Evolutionary conservation across 1,284 basidiomycete species (phyloP), one percentile per base, ranked within the genome.

Genomic region (Ganoderma lucidum): DNA sequence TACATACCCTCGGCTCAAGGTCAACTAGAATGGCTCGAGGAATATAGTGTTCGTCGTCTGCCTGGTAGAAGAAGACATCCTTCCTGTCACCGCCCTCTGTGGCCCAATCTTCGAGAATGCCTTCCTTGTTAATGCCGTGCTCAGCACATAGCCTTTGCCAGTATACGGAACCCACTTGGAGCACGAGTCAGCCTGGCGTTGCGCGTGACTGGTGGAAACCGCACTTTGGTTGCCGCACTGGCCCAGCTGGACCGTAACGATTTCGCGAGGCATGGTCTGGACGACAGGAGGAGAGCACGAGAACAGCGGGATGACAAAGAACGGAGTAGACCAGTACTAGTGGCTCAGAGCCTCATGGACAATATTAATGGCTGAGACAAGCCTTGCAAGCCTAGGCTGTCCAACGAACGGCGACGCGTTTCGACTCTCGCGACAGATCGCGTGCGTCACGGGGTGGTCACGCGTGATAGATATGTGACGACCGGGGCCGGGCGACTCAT

Each of bases 11-110:
- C 60, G 98, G 98, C 80, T 99, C 98, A n/a, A 98, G 88, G 82
- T 99, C 98, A 67, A 99, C 92, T 32, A 99, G 88, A 71, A 99
- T 97, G 4, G 98, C 96, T 66, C 98, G 89, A 10, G 98, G 98
- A 74, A 99, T 97, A 81, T 99, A 99, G 78, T 99, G 97, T 80
- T 99, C 98, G 79, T 99, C 98, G 80, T 99, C 98, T 14, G 98
- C 98, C 81, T 99, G 98, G 81, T 99, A 99, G 84, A 99, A 99
- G 84, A 99, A 99, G 55, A 99, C 97, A 82, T 99, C 98, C 79
- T 99, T 99, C 75, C 98, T 87, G 81, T 99, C 98, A 4, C 95
- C 94, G 39, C 94, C 94, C 76, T 97, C 96, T 3, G 93, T 94
- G 2, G 96, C 96, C 94, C 94, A 97, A 73, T 98, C 96, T 80